Base-by-base conservation (phyloP, 352 stramenopile genomes). In the Phytophthora foliorum region DNA sequence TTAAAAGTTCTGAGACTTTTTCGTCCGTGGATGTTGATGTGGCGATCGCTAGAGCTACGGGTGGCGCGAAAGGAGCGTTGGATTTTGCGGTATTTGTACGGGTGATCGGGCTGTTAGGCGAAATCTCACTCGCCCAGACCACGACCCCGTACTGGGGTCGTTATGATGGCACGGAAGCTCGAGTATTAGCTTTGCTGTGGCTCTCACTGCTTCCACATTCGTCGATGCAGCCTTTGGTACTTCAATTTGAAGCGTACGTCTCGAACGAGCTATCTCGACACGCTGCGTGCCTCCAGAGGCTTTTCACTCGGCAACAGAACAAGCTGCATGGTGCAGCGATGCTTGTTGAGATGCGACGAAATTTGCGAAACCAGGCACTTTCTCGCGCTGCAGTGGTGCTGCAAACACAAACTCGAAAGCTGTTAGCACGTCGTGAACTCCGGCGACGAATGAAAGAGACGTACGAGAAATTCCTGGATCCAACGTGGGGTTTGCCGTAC, bases 381-480 rank as follows among this genome's bases (percentile, higher is more conserved):
- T 41, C 27, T 2, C 51, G 51, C 14, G 78, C 76, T 10, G 70
- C 78, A 2, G 60, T 81, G 1, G 49, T 60, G 6, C 45, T 91
- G 1, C 85, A 91, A 59, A 58, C 70, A 0, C 57, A 62, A 16
- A 44, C 58, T 51, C 78, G 81, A 17, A 62, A 54, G 3, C 38
- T 82, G 4, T 49, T 91, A 4, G 79, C 82, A 11, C 75, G 63
- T 22, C 60, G 69, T 14, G 57, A 74, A 54, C 42, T 79, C n/a
- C 66, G 71, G 0, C 32, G 44, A 16, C 59, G 60, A 8, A 73
- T 91, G 5, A 77, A 84, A 39, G 54, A 73, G 22, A 66, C 69
- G 22, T 94, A 93, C 62, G 78, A 90, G 14, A 94, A 94, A 53
- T 92, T 88, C 63, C 55, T 92, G 19, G 85, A 94, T 57, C 75